Conservation (phyloP, 345 rosid genomes). For the Triadica sebifera region DNA sequence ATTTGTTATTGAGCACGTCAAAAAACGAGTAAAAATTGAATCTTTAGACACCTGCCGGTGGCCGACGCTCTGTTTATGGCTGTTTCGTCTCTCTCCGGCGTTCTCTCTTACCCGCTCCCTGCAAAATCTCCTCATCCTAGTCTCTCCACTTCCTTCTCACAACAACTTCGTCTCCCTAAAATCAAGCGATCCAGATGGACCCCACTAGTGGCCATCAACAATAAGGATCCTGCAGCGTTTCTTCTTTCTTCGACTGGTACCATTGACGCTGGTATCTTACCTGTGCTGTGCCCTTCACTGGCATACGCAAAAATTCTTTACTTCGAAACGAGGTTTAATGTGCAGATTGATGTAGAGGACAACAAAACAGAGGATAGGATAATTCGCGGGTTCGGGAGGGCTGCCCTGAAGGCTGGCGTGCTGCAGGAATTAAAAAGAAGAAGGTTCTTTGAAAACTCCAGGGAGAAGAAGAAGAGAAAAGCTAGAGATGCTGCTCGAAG, state of each 20-base stretch:
- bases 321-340: constrained; percentile 35
- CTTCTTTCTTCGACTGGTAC: background rate
- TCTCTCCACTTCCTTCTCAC: background rate
- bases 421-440: constrained; percentile 35
- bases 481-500: constrained; percentile 34
- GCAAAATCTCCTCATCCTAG: background rate
- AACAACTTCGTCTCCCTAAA: background rate
- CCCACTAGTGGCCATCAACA: background rate
- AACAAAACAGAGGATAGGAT: constrained; percentile 43
- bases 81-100: background rate
- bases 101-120: background rate
- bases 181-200: background rate
- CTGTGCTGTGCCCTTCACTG: too few species aligned
- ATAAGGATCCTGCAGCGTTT: background rate
- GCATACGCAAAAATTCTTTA: constrained; percentile 29
- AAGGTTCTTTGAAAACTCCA: constrained; percentile 38
- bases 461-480: constrained; percentile 35
- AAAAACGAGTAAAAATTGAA: background rate
- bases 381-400: constrained; percentile 32
- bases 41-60: background rate
- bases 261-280: constrained; percentile 4
- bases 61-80: background rate
- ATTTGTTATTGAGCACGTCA: too few species aligned
- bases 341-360: constrained; percentile 33
- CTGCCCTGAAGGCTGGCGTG: constrained; percentile 32